Base-by-base conservation (phyloP, 805 yeast genomes). In the Metschnikowia aberdeeniae region DNA sequence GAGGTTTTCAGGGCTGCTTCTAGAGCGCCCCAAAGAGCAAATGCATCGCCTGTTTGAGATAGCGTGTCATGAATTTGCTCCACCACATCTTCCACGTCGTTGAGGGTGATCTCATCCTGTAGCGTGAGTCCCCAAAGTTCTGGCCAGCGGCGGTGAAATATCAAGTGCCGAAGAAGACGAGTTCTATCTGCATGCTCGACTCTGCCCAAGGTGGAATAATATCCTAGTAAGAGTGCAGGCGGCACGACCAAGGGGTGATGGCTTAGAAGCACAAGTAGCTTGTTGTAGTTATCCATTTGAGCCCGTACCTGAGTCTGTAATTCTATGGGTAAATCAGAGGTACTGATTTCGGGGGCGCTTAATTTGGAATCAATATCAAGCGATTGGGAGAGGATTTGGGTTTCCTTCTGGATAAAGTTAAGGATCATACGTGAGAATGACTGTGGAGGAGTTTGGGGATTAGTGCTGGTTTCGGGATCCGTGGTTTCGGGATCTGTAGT, bases 21-120 rank as follows among this genome's bases (percentile, higher is more conserved):
- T 3, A 69, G 43, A 2, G 66, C 56, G 34, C 55, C 55, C 50
- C 60, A 56, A 1, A 63, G 36, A 1, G 71, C 70, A 34, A 68
- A 52, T 4, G 42, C 43, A n/a, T 58, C 51, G 33, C 50, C 50
- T 5, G 50, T 10, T 22, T 31, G 47, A 29, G 43, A 40, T 14
- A 66, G 46, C 12, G 53, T 49, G 3, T 45, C 36, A n/a, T 56
- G 47, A 8, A 66, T 53, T 20, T 58, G 45, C 12, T 65, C 72
- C 27, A 68, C 52, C 32, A 63, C 52, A 12, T 68, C 73, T 45
- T 70, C 75, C 19, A 70, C 51, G 41, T 70, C 76, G 14, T 57
- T 57, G 13, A 71, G 54, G 13, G 67, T 57, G 17, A 62, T 53
- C 9, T 59, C 53, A 11, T 60, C 60, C 26, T 55, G 57, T 2